Base-by-base conservation (phyloP, 2,329 filamentous ascomycete species). In the Ophiostoma perfectum region DNA sequence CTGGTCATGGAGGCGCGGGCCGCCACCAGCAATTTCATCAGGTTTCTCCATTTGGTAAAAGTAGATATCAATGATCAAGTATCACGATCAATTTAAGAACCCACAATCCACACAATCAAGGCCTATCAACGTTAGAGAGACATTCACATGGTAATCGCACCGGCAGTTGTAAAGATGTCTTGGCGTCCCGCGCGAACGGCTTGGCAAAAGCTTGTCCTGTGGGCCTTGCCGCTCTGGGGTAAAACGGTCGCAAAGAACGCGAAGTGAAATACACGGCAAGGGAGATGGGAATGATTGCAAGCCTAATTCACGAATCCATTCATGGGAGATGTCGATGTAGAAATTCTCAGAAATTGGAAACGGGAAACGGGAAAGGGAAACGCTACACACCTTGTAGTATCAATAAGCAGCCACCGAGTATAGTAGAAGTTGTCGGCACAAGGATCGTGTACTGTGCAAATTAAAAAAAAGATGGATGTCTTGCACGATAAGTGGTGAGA, bases 201-300 rank as follows among this genome's bases (percentile, higher is more conserved):
- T 55, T 55, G 49, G 49, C 49, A 55, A 55, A 55, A 55, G 49
- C 49, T 55, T 55, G 49, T 55, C 6, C 49, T 55, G 18, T 8
- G 12, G 49, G n/a, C 49, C 27, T 55, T 8, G n/a, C 49, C 49
- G 27, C 18, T 55, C 49, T 55, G 18, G 49, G 49, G 11, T 55
- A 18, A n/a, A 55, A 36, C 6, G 18, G 5, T 16, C 7, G 47
- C 49, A 11, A 27, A n/a, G 49, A 7, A 36, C 8, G 49, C n/a
- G 49, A 6, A 52, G n/a, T 52, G 5, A 52, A 9, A 52, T 27
- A 14, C 49, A 55, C 27, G 18, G 49, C n/a, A 8, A 5, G 1
- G 3, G 49, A 55, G 1, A 55, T 27, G 49, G 49, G 27, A 9
- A 55, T 9, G 49, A 55, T 55, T 55, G 2, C 7, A 55, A 27